Evolutionary conservation across 371 early-diverging fungal species (phyloP).

Genomic region (Syncephalastrum sp.): DNA sequence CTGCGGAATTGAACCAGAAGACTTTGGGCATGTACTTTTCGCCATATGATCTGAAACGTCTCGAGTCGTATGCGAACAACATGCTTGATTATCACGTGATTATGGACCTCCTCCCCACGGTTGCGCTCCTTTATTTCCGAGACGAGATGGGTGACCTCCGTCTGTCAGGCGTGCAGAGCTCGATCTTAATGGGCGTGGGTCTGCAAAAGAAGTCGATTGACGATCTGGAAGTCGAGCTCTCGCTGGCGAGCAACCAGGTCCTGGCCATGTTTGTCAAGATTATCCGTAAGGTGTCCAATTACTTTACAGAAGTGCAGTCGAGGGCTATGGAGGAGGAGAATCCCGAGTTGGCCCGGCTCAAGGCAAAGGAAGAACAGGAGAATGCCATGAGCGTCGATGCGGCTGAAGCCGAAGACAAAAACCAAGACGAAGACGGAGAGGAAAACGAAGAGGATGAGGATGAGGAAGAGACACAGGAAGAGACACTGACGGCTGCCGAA

Average conservation of each 20-base stretch:
- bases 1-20: conserved; percentile 36
- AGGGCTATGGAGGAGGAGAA: conserved; percentile 34
- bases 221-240: conserved; percentile 83
- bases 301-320: conserved; percentile 61
- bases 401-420: conserved; percentile 11
- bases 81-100: conserved; percentile 97
- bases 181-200: conserved; percentile 86
- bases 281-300: conserved; percentile 73
- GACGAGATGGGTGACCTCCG: conserved; percentile 60
- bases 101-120: conserved; percentile 84
- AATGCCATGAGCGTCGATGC: not conserved
- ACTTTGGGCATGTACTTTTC: conserved; percentile 67
- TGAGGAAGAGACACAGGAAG: conserved; percentile 38
- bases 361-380: conserved; percentile 19
- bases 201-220: conserved; percentile 90
- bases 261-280: conserved; percentile 93
- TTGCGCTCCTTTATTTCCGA: conserved; percentile 80
- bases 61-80: conserved; percentile 92
- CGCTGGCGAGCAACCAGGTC: conserved; percentile 79
- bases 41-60: conserved; percentile 91
- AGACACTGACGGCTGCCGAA: conserved; percentile 79
- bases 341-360: conserved; percentile 22
- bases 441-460: conserved; percentile 79
- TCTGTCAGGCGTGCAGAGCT: conserved; percentile 85
- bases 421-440: conserved; percentile 61